These are phyloP conservation scores for Plasmodium coatneyi DNA, from an alignment of 169 alveolate species.

Conservation along the genomic window DNA sequence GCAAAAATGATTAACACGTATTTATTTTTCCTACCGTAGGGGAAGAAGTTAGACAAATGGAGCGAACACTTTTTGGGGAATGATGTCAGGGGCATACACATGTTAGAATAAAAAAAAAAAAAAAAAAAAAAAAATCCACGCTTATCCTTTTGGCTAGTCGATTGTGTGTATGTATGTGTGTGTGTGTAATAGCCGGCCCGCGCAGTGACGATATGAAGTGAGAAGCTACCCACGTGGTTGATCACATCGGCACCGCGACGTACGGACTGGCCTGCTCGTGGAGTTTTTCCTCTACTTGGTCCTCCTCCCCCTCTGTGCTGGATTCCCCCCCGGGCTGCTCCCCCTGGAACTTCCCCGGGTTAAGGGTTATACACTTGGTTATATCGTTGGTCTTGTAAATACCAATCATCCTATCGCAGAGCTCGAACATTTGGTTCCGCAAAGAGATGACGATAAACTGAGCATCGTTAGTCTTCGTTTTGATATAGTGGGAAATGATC, in stretches of 20 bases:
- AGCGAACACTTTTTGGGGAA: neutral
- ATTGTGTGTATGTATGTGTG: neutral
- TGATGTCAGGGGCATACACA: neutral
- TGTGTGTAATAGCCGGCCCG: neutral
- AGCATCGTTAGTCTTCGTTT: slow-evolving; percentile 94
- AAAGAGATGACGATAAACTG: slow-evolving; percentile 98
- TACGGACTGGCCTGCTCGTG: neutral
- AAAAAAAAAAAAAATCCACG: neutral
- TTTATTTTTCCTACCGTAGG: neutral
- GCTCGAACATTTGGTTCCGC: slow-evolving; percentile 96
- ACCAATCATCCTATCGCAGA: slow-evolving; percentile 94
- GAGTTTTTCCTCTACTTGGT: neutral
- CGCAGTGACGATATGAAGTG: neutral
- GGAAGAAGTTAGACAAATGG: neutral
- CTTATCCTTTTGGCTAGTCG: neutral
- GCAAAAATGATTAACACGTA: neutral
- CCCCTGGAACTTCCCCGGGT: slow-evolving; percentile 19
- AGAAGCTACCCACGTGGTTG: neutral
- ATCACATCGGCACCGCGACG: neutral
- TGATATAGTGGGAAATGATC: slow-evolving; percentile 92
- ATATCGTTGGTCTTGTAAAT: slow-evolving; percentile 93
- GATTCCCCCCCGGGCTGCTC: neutral
- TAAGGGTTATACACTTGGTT: slow-evolving; percentile 86
- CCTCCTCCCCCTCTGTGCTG: neutral
- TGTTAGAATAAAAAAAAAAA: neutral